Base-by-base conservation (phyloP, 176 grass and related monocot genomes). In the Echinochloa phyllopogon region DNA sequence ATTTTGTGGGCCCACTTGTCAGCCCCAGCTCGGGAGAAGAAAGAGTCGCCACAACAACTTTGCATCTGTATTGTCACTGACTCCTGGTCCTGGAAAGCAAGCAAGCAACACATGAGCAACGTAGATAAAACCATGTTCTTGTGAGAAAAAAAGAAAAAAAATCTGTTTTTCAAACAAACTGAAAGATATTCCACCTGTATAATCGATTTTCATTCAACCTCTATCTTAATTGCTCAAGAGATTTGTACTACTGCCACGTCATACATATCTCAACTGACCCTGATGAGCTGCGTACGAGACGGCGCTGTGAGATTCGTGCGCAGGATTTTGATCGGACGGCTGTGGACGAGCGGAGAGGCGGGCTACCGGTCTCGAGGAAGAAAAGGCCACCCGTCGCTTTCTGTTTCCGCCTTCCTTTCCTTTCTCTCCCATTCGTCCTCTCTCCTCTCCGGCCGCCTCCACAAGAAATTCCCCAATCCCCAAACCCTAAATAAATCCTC, bases 401-500 rank as follows among this genome's bases (percentile, higher is more conserved):
- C 83, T 14, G 61, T 27, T 68, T 66, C 59, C 68, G 44, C 58
- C 48, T 64, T 75, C 21, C 49, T 16, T 57, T 16, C 45, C 48
- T 3, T 69, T 52, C 77, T 81, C 69, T 89, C 69, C 69, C 51
- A 75, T 81, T 74, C 51, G 27, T 38, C 72, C 21, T 21, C 33
- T 43, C 37, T 24, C 69, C 50, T 6, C 41, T 50, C 63, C 67
- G 39, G 82, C 52, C 43, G 82, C 82, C 44, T 66, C 84, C 23
- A 21, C 82, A 68, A 20, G 56, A 60, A 87, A 88, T 81, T 90
- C 64, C 84, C 80, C 75, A 82, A 66, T 81, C 76, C 75, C 77
- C 74, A 89, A 74, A 78, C 82, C 86, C 86, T 85, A 89, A 82
- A 76, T 88, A 92, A 92, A 86, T 86, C 90, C 65, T 63, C 76